Conservation (phyloP, 2,329 filamentous ascomycete genomes). For the Byssochlamys sp. region DNA sequence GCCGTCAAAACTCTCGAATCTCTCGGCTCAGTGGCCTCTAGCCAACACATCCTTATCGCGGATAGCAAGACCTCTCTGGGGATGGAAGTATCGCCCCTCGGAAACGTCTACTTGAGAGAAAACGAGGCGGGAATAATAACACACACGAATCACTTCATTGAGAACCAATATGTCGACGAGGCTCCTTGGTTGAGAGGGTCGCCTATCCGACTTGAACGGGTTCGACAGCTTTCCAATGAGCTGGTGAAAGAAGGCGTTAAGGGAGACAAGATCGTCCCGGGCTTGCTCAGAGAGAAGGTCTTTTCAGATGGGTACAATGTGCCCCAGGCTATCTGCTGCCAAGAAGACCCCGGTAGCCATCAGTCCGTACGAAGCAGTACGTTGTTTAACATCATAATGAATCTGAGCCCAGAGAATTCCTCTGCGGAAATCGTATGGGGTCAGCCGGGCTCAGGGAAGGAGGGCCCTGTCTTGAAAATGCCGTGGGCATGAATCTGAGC, state of each 20-base stretch:
- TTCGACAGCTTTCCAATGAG: conserved; percentile 15
- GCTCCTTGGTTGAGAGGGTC: conserved; percentile 24
- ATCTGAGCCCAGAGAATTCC: conserved; percentile 14
- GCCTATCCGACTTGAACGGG: conserved; percentile 21
- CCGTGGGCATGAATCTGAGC: conserved; percentile 10
- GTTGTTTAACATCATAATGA: conserved; percentile 31
- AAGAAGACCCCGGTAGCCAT: conserved; percentile 18
- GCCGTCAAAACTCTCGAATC: conserved; percentile 38
- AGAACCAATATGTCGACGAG: conserved; percentile 24
- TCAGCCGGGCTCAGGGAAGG: conserved; percentile 18
- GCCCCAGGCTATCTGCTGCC: conserved; percentile 27
- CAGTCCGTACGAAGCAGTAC: conserved; percentile 21
- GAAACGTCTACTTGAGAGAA: conserved; percentile 25
- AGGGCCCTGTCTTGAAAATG: conserved; percentile 18
- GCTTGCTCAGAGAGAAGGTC: conserved; percentile 19
- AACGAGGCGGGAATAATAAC: conserved; percentile 25
- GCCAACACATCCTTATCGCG: conserved; percentile 48
- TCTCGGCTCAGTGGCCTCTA: conserved; percentile 44
- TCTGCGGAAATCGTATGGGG: conserved; percentile 27
- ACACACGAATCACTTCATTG: conserved; percentile 39
- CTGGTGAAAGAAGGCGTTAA: conserved; percentile 13
- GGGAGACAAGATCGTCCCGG: conserved; percentile 13
- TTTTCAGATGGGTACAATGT: conserved; percentile 30
- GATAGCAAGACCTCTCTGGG: conserved; percentile 29
- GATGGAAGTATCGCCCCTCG: conserved; percentile 20